Evolutionary conservation across 768 basidiomycete genomes (phyloP).

Genomic region (Suillus plorans): DNA sequence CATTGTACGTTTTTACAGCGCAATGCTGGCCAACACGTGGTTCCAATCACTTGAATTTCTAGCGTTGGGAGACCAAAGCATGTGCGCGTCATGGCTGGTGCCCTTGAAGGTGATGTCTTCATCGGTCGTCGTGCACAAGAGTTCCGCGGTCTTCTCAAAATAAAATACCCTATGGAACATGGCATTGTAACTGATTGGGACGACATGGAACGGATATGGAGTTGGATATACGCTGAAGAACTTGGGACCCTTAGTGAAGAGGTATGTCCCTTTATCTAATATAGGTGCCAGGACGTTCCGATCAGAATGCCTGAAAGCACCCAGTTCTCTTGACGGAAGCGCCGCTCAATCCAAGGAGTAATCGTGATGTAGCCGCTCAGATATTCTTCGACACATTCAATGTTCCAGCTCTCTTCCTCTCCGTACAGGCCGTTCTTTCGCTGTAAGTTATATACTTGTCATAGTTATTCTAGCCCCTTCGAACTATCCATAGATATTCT

Average conservation of each 20-base stretch:
- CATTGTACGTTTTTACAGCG: constrained; percentile 71
- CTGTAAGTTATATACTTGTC: constrained; percentile 56
- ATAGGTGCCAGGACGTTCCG: background rate
- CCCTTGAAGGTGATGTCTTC: constrained; percentile 93
- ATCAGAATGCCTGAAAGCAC: constrained; percentile 56
- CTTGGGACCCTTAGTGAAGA: constrained; percentile 95
- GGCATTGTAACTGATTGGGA: constrained; percentile 99
- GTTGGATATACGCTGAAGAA: constrained; percentile 95
- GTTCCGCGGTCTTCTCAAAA: constrained; percentile 91
- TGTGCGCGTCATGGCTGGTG: constrained; percentile 96
- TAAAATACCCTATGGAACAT: constrained; percentile 99
- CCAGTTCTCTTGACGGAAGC: constrained; percentile 97
- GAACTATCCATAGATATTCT: constrained; percentile 69
- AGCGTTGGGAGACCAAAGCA: constrained; percentile 98
- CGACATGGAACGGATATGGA: constrained; percentile 99
- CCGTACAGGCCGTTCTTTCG: constrained; percentile 95
- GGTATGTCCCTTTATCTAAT: constrained; percentile 44
- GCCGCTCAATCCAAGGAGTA: constrained; percentile 93
- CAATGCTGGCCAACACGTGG: constrained; percentile 30
- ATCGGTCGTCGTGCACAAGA: constrained; percentile 96
- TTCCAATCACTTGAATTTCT: constrained; percentile 20
- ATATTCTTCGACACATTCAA: constrained; percentile 99
- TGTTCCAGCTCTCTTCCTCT: constrained; percentile 94
- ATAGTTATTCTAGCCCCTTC: constrained; percentile 11
- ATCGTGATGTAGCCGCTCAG: constrained; percentile 95